phyloP scores from a whole-genome alignment of 768 basidiomycete genomes.

The Calocybe indica region DNA sequence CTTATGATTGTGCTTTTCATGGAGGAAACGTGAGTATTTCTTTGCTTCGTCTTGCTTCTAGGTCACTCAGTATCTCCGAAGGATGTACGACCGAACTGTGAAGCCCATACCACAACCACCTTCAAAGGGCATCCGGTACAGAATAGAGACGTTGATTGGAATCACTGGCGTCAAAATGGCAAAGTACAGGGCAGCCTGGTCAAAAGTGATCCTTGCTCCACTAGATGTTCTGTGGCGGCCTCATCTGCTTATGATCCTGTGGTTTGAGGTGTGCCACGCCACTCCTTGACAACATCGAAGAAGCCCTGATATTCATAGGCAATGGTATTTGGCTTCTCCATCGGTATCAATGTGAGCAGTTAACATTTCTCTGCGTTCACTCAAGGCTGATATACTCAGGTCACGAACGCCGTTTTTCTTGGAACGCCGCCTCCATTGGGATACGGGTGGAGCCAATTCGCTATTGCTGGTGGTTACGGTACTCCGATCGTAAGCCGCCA shows the following conservation, averaged over 20 bases:
- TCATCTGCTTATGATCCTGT: slow-evolving; percentile 31
- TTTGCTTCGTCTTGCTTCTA: slow-evolving; percentile 2
- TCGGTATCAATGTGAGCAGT: slow-evolving; percentile 29
- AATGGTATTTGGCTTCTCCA: slow-evolving; percentile 25
- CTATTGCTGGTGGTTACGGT: slow-evolving; percentile 32
- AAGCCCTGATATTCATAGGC: slow-evolving; percentile 6
- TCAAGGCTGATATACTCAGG: slow-evolving; percentile 22
- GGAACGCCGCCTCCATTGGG: slow-evolving; percentile 18
- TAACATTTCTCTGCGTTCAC: slow-evolving; percentile 8
- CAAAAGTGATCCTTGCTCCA: slow-evolving; percentile 24
- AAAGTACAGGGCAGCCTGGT: slow-evolving; percentile 31
- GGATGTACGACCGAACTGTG: slow-evolving; percentile 48
- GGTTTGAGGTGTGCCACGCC: slow-evolving; percentile 29
- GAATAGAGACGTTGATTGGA: slow-evolving; percentile 47
- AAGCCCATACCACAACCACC: slow-evolving; percentile 33
- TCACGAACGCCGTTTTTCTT: slow-evolving; percentile 18
- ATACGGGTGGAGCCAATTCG: slow-evolving; percentile 33
- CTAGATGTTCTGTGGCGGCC: slow-evolving; percentile 44
- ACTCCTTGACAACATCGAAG: neutral
- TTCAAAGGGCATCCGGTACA: slow-evolving; percentile 33
- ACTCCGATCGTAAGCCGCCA: slow-evolving; percentile 28
- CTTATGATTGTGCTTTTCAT: slow-evolving; percentile 35
- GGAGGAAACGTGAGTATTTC: slow-evolving; percentile 52
- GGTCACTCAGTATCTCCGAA: slow-evolving; percentile 9
- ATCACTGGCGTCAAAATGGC: slow-evolving; percentile 47